Percentiles rank a stretch among this genome's conserved stretches.
These are phyloP conservation scores for Brachypodium distachyon DNA, from an alignment of 202 grass and related monocot genomes.

Conservation along the genomic window DNA sequence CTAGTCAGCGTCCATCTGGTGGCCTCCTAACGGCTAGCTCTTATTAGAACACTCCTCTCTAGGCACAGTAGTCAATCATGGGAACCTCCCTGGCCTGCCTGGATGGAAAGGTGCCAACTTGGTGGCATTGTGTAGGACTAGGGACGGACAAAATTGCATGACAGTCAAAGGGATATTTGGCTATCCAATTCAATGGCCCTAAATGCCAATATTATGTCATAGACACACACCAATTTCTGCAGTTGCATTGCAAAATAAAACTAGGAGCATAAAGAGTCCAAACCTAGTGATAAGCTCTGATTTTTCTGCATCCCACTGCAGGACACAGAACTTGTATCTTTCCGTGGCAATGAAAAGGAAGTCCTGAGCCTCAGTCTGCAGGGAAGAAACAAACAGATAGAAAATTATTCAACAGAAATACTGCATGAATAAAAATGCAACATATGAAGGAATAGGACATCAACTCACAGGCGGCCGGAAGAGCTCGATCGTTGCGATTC, in stretches of 20 bases:
- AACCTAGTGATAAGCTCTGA: slow-evolving; percentile 96
- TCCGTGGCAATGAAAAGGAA: slow-evolving; percentile 97
- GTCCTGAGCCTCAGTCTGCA: slow-evolving; percentile 90
- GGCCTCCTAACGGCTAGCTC: neutral
- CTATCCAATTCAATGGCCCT: neutral
- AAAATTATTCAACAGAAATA: slow-evolving; percentile 4
- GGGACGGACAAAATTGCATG: neutral
- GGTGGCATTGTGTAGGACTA: neutral
- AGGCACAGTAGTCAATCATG: neutral
- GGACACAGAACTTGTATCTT: slow-evolving; percentile 97
- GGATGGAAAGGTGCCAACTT: neutral
- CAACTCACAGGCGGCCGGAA: slow-evolving; percentile 78
- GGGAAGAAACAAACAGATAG: neutral
- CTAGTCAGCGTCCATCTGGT: too few relatives aligned
- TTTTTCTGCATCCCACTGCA: slow-evolving; percentile 90
- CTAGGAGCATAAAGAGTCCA: neutral
- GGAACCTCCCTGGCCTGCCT: neutral
- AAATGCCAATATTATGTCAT: neutral
- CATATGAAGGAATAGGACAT: neutral
- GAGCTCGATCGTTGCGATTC: slow-evolving; percentile 92
- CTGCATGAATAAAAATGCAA: neutral
- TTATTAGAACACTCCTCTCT: neutral
- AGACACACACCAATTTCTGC: neutral
- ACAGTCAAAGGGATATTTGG: neutral
- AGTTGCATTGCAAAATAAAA: neutral